Base-by-base conservation (phyloP, 2,329 filamentous ascomycete species). In the Cryphonectria carpinicola region DNA sequence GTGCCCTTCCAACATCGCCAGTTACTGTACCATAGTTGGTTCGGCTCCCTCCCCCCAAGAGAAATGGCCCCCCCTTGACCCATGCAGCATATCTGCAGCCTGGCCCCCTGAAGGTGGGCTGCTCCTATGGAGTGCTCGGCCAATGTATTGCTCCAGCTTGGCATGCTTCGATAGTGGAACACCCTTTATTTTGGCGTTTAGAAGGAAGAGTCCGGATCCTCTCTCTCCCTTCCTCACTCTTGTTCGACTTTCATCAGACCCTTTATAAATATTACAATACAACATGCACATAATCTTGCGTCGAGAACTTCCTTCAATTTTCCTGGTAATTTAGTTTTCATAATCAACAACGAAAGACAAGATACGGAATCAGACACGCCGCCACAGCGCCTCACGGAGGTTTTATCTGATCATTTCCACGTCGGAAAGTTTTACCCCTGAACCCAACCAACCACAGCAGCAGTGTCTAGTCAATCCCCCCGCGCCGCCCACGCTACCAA, bases 161-260 rank as follows among this genome's bases (percentile, higher is more conserved):
- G 61, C 39, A 64, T 41, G 39, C 61, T 64, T 64, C 61, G 39
- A 43, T 14, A 35, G 60, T 25, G 58, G 61, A 64, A 39, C 61
- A 39, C 61, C 61, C 32, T 64, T 13, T 39, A 7, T 37, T 43
- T 63, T 25, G 46, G 46, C 46, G 46, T 49, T 49, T 49, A 49
- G 46, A 49, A 39, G 32, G 32, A 37, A 37, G 37, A 22, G 54
- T 39, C 25, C 64, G 32, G 32, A 56, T 56, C 37, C 43, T 43
- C 41, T n/a, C 17, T 22, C 43, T 19, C 43, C n/a, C 46, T 49
- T 49, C 28, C 54, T 17, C 25, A 19, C 25, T 6, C 54, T 28
- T 11, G 2, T 19, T 32, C 25, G n/a, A n/a, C 25, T 28, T 58
- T 8, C 14, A 19, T 28, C 52, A 13, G 52, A 28, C 25, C 25